These are phyloP conservation scores for Stachybotrys chlorohalonatus DNA, from an alignment of 2,329 filamentous ascomycete species.

Conservation along the genomic window DNA sequence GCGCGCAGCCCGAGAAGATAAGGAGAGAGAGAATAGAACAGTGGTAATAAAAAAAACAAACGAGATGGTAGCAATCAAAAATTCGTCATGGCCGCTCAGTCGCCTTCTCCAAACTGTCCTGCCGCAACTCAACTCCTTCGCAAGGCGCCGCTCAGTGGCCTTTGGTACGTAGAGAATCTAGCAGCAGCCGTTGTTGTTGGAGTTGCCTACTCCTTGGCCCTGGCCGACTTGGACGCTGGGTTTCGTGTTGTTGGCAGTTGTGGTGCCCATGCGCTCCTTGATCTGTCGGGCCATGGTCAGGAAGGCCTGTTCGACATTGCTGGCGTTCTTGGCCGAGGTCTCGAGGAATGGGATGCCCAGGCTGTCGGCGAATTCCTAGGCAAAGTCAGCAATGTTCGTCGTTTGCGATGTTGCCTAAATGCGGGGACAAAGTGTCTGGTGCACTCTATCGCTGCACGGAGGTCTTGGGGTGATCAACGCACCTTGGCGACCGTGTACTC, in stretches of 20 bases:
- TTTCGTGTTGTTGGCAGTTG: slow-evolving; percentile 94
- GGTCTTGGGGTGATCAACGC: slow-evolving; percentile 18
- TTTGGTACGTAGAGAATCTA: slow-evolving; percentile 37
- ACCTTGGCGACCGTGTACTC: slow-evolving; percentile 99
- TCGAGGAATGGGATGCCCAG: slow-evolving; percentile 98
- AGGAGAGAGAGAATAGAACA: slow-evolving; percentile 14
- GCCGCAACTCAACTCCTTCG: slow-evolving; percentile 14
- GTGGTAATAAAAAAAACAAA: slow-evolving; percentile 15
- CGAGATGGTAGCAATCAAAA: slow-evolving; percentile 3
- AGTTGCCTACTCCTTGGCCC: slow-evolving; percentile 86
- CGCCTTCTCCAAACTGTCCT: slow-evolving; percentile 17
- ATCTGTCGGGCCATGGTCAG: slow-evolving; percentile 99
- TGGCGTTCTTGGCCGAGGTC: slow-evolving; percentile 98
- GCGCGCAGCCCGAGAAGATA: slow-evolving; percentile 18
- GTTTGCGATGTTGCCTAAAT: too few species aligned
- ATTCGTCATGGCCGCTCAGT: slow-evolving; percentile 14
- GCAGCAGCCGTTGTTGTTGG: slow-evolving; percentile 82
- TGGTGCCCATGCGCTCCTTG: slow-evolving; percentile 99
- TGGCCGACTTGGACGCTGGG: slow-evolving; percentile 92
- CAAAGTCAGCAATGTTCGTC: slow-evolving; percentile 8
- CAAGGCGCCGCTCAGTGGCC: background rate
- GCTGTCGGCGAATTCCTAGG: slow-evolving; percentile 95
- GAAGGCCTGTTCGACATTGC: slow-evolving; percentile 99
- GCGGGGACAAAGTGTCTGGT: too few species aligned
- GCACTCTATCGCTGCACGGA: background rate